Base-by-base conservation (phyloP, 2,329 filamentous ascomycete genomes). In the Zelopaecilomyces penicillatus region DNA sequence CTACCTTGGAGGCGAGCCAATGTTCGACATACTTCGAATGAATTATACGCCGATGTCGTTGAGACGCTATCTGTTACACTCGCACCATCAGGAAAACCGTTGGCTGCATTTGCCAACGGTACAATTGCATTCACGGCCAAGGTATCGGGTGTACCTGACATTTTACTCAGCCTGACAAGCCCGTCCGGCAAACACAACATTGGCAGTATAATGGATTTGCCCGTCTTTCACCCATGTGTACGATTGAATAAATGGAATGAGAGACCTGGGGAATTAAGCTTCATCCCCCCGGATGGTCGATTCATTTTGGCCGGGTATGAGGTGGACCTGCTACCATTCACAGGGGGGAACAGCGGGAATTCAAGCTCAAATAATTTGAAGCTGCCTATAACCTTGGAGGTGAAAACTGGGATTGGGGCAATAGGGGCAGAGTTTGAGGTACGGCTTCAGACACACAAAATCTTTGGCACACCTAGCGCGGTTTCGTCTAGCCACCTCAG, bases 201-300 rank as follows among this genome's bases (percentile, higher is more conserved):
- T 40, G 75, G 71, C 11, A 80, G 77, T 50, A 76, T 90, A 32
- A 80, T 98, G 62, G 84, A 94, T 52, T 70, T 95, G 2, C 93
- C 91, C 1, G 89, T 96, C 0, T 98, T 98, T 56, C 93, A 98
- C 61, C 93, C 93, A 0, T 97, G 93, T 57, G 93, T 98, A 6
- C 77, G 93, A 12, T 70, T 98, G 3, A 85, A 84, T n/a, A 77
- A 82, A 51, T 98, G 93, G 93, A 83, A 83, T 55, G 87, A 95
- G 55, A 78, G 80, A 44, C 88, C 90, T 0, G 93, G 93, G 3
- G 86, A 95, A 52, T 71, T 98, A n/a, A 95, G 87, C 59, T 98
- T 98, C 58, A 80, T 98, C 9, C 93, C 93, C 2, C 93, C 93
- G 1, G 93, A 98, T 62, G 93, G 93, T 30, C 80, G 88, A 37